Percentiles rank a stretch among this genome's conserved stretches.
These are phyloP conservation scores for Blastocystis sp. DNA, from an alignment of 352 stramenopile genomes.

Conservation along the genomic window DNA sequence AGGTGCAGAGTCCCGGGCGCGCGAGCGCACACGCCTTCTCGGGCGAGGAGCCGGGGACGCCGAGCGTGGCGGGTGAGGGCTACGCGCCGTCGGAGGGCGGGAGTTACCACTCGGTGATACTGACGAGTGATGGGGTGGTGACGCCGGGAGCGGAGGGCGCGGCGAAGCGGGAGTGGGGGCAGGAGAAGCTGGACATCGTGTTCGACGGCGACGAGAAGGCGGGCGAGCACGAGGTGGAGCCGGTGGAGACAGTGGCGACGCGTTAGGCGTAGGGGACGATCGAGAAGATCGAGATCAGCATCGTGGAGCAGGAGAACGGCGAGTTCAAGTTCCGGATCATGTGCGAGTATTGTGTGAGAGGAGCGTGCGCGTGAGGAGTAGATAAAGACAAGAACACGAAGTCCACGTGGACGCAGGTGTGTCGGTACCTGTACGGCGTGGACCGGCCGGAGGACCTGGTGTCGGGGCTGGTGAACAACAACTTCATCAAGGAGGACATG, in stretches of 20 bases:
- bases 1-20: not conserved
- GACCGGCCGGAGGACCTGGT: conserved; percentile 28
- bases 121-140: not conserved
- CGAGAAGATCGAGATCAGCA: conserved; percentile 23
- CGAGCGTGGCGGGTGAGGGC: not conserved
- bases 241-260: not conserved
- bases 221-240: not conserved
- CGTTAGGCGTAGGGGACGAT: conserved; percentile 13
- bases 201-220: conserved; percentile 54
- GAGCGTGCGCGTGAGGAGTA: not conserved
- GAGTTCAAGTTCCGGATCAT: conserved; percentile 62
- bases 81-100: not conserved
- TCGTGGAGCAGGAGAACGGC: conserved; percentile 46
- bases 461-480: conserved; percentile 25
- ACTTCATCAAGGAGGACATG: conserved; percentile 18
- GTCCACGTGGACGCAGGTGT: conserved; percentile 55
- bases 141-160: not conserved
- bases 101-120: not conserved
- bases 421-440: conserved; percentile 40
- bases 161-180: not conserved
- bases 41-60: not conserved
- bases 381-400: conserved; percentile 27
- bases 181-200: conserved; percentile 30
- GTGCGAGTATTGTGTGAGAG: conserved; percentile 49
- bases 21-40: not conserved